Evolutionary conservation across 1,284 basidiomycete species (phyloP), one percentile per base, ranked within the genome.

Genomic region (Trametes sp.): DNA sequence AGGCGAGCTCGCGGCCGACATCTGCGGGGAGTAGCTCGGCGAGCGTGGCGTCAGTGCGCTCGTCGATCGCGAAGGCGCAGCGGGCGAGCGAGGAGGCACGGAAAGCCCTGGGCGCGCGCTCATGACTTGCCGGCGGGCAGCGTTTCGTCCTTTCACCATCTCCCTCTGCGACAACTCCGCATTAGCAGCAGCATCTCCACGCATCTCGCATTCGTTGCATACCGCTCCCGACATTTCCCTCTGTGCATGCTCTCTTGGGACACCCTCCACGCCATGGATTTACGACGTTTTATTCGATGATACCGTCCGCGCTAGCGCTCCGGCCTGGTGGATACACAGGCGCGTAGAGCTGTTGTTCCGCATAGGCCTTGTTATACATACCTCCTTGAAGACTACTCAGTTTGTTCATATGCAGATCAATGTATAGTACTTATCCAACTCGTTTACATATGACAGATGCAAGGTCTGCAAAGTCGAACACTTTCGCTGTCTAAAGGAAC

Each of bases 51-150:
- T 45, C 61, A 8, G 72, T 76, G 26, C 63, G 82, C 45, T 75
- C 81, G 29, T 76, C 81, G 21, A 72, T 83, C 24, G 74, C 77
- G 36, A 83, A 77, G 68, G 80, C 80, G 45, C 77, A 81, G 55
- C 81, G 76, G 67, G 82, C 81, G 16, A 78, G 76, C 57, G 85
- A 86, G 67, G 86, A 86, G 56, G 81, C 81, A 21, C 77, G 81
- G 65, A 87, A 82, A 73, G 79, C 74, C 41, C 70, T 84, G 57
- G 76, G 59, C 8, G 54, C 48, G 23, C 61, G 61, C 19, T 55
- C 66, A 51, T 26, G 55, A 61, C 53, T 35, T 13, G 31, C 45
- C 10, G 19, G n/a, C 28, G 50, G 24, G 26, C 26, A 23, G 11
- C 13, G 26, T 54, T 26, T n/a, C 42, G 4, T 19, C 35, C 3